Base-by-base conservation (phyloP, 108 stramenopile species). In the Nitzschia inconspicua region DNA sequence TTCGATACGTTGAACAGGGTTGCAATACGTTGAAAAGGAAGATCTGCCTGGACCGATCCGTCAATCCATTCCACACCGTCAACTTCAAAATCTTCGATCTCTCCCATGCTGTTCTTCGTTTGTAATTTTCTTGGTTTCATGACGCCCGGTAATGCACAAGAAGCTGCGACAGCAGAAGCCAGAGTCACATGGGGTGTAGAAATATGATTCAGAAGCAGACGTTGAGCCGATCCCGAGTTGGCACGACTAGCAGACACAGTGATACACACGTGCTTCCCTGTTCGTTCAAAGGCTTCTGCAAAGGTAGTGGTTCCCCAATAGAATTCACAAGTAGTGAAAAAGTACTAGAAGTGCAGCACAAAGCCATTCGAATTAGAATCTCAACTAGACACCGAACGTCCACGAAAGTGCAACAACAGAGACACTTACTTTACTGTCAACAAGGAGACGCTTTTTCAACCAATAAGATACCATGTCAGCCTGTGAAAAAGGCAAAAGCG, bases 51-150 rank as follows among this genome's bases (percentile, higher is more conserved):
- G 35, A 96, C 91, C 52, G 82, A 84, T 20, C 95, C 95, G 60
- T 96, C 95, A 44, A 96, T 96, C 92, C 92, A 96, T 47, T 93
- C 91, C 0, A 94, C 91, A 32, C 95, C 95, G 61, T 96, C 95
- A 34, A 96, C 91, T 57, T 96, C 95, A 61, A 96, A 96, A 30
- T 85, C 89, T 28, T 82, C 80, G 20, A 89, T 65, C 27, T 84
- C 74, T 39, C 95, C 95, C 28, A 69, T 54, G 36, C 73, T 78
- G 55, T 84, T 84, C 63, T 96, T 96, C 22, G 82, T 72, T 75
- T 88, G 75, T 10, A 96, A 69, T 68, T 93, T 91, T 9, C 91
- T 82, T 0, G 93, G 88, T 28, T 79, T 75, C 93, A 93, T 91
- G 40, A 96, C 89, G 5, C 95, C 95, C 11, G 95, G 95, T 1